Evolutionary conservation across 371 early-diverging fungal genomes (phyloP).

Genomic region (Smittium mucronatum): DNA sequence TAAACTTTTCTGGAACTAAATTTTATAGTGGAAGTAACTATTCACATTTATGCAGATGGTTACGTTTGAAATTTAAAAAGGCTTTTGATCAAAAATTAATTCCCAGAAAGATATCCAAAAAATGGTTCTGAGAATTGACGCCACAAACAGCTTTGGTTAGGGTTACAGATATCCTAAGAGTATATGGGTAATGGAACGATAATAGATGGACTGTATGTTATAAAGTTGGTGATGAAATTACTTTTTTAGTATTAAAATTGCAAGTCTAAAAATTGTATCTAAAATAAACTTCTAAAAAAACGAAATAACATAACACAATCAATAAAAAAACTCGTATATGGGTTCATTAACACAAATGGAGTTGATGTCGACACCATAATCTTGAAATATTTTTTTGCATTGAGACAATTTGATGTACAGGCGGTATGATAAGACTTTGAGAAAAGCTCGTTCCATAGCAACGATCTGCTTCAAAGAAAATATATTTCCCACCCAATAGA

Average conservation of each 20-base stretch:
- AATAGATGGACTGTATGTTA: too few species aligned
- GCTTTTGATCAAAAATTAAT: too few species aligned
- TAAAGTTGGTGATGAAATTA: too few species aligned
- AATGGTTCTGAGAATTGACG: too few species aligned
- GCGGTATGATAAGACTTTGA: slow-evolving; percentile 19
- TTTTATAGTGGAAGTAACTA: neutral
- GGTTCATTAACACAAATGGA: neutral
- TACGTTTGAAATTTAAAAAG: neutral
- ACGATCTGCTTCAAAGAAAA: slow-evolving; percentile 23
- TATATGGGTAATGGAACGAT: too few species aligned
- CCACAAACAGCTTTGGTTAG: too few species aligned
- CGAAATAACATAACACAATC: too few species aligned
- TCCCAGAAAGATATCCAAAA: too few species aligned
- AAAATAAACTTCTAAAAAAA: too few species aligned
- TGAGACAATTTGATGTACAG: neutral
- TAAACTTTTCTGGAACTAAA: neutral
- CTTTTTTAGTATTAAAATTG: too few species aligned
- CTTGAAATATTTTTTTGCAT: neutral
- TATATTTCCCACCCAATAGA: slow-evolving; percentile 21
- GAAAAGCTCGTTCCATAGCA: slow-evolving; percentile 30
- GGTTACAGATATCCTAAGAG: too few species aligned
- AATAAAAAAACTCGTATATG: neutral
- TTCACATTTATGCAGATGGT: neutral
- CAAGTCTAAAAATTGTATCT: too few species aligned
- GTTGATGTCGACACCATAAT: neutral